Evolutionary conservation across 78 protist species (phyloP), one percentile per base, ranked within the genome.

Genomic region (Dictyostelium intermedium): DNA sequence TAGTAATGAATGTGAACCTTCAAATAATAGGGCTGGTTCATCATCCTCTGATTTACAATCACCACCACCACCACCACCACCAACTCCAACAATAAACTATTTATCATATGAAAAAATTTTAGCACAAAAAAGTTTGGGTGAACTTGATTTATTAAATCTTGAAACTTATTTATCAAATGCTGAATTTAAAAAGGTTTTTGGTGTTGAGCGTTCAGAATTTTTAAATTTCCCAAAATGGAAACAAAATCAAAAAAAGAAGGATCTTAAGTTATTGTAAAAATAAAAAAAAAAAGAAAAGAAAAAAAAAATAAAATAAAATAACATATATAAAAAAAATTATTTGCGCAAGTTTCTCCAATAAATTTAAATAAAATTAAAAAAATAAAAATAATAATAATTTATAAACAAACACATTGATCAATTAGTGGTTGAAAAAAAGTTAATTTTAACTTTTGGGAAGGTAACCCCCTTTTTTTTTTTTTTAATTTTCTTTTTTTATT

Each of bases 211-310:
- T 27, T 25, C 16, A 20, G 78, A 85, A 3, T 96, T 85, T 61
- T 23, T 8, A 43, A 93, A 56, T 66, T n/a, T 61, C 11, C 98
- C 98, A 72, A 91, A 91, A 47, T 96, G 96, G 97, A 96, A 84
- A 84, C 95, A 96, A 63, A 83, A 79, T 56, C 50, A 82, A 61
- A 66, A 37, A 27, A 96, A 96, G 83, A 92, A 84, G 18, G 84
- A 96, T 10, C 45, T 30, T 23, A 47, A 50, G 23, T 43, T 96
- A 43, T 87, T 96, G 25, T 96, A 85, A 84, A 11, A 86, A n/a
- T 45, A 80, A 69, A 27, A 34, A 61, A 14, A 56, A 56, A 20
- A 5, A 53, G 3, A 13, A 50, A 50, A 50, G 20, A 16, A 20
- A 56, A 56, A 20, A 56, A 56, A 56, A 5, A 56, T 14, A 56